Evolutionary conservation across 2,329 filamentous ascomycete species (phyloP).

Genomic region (Leptographium galeiforme): DNA sequence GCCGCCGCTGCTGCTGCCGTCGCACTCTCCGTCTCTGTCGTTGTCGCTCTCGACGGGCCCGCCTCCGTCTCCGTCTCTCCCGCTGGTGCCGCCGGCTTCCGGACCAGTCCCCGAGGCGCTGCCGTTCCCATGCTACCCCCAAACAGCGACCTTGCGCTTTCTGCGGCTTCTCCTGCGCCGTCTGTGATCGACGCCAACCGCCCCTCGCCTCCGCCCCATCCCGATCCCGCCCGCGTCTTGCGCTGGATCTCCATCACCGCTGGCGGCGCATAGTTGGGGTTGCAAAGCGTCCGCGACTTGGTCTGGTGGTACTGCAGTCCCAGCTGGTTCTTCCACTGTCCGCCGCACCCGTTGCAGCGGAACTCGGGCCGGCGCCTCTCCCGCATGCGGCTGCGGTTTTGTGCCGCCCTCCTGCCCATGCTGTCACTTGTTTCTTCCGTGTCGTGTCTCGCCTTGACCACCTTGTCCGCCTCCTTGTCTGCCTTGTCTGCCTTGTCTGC

Average conservation of each 20-base stretch:
- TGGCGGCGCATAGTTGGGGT: conserved; percentile 28
- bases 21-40: too few species aligned
- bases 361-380: conserved; percentile 17
- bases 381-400: neutral
- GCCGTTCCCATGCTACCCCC: neutral
- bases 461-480: neutral
- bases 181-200: neutral
- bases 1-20: neutral
- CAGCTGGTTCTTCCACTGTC: conserved; percentile 42
- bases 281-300: conserved; percentile 40
- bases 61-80: neutral
- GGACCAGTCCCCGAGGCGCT: neutral
- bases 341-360: conserved; percentile 38
- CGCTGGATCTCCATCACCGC: conserved; percentile 10
- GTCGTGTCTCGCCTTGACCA: neutral
- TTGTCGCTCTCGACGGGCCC: too few species aligned
- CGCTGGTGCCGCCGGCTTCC: neutral
- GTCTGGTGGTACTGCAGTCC: conserved; percentile 45
- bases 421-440: too few species aligned
- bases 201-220: too few species aligned
- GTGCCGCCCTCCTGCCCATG: too few species aligned
- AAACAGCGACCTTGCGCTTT: neutral
- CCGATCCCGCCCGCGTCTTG: neutral
- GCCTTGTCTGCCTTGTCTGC: neutral
- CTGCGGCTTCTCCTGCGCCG: neutral